Percentiles rank a stretch among this genome's conserved stretches.
Evolutionary conservation across 768 basidiomycete species (phyloP).

Genomic region (Filobasidium floriforme): DNA sequence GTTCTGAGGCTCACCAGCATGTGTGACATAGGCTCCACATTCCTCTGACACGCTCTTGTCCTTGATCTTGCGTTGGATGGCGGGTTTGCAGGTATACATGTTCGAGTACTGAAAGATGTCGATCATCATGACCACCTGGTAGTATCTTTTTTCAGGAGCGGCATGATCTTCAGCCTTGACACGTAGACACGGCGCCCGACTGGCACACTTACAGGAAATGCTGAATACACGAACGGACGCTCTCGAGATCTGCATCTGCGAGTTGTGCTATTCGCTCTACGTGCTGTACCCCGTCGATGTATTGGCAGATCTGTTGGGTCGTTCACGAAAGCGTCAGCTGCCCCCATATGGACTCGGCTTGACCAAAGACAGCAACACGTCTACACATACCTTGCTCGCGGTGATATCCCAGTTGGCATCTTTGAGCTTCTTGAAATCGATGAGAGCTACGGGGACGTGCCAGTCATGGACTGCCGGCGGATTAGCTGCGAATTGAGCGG

Average conservation of each 20-base stretch:
- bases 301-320: slow-evolving; percentile 58
- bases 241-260: slow-evolving; percentile 74
- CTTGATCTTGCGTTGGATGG: slow-evolving; percentile 77
- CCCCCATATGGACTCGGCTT: neutral
- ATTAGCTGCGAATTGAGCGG: slow-evolving; percentile 51
- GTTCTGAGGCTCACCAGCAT: slow-evolving; percentile 53
- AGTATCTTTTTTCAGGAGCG: slow-evolving; percentile 62
- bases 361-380: neutral
- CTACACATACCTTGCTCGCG: slow-evolving; percentile 61
- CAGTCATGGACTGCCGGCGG: slow-evolving; percentile 83
- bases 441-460: slow-evolving; percentile 87
- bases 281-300: slow-evolving; percentile 86
- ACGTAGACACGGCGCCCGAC: neutral
- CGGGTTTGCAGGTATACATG: slow-evolving; percentile 85
- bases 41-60: slow-evolving; percentile 77
- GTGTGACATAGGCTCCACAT: slow-evolving; percentile 85
- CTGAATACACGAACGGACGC: slow-evolving; percentile 77
- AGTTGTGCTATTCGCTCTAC: slow-evolving; percentile 83
- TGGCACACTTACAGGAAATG: slow-evolving; percentile 68
- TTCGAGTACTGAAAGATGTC: slow-evolving; percentile 98
- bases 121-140: slow-evolving; percentile 91
- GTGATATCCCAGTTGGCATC: slow-evolving; percentile 97
- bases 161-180: no score
- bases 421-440: slow-evolving; percentile 68
- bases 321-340: neutral